phyloP scores from a whole-genome alignment of 768 basidiomycete genomes.

The Amanita subjunquillea region DNA sequence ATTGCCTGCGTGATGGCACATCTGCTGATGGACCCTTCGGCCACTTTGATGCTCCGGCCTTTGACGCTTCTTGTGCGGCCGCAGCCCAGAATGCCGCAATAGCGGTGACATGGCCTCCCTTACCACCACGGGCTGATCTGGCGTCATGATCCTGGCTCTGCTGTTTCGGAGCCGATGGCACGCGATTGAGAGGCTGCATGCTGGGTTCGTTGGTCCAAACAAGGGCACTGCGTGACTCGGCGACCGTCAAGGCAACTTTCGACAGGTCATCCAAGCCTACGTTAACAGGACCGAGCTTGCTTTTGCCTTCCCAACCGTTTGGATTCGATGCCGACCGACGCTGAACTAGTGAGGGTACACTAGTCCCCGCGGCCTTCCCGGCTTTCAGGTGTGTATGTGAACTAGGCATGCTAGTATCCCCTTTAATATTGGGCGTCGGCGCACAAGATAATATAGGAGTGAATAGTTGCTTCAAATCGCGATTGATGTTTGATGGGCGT shows the following conservation, averaged over 20 bases:
- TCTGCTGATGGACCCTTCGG: neutral
- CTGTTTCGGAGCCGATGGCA: slow-evolving; percentile 16
- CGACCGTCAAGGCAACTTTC: slow-evolving; percentile 12
- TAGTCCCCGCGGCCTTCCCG: neutral
- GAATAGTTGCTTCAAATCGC: neutral
- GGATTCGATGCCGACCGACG: neutral
- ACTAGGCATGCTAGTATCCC: neutral
- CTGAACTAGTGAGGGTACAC: neutral
- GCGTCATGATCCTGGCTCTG: slow-evolving; percentile 43
- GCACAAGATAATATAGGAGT: neutral
- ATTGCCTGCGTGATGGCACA: neutral
- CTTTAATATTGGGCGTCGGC: neutral
- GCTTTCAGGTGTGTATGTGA: neutral
- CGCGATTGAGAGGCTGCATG: slow-evolving; percentile 16
- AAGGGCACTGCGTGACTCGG: slow-evolving; percentile 7
- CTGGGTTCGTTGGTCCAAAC: slow-evolving; percentile 10
- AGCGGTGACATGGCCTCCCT: slow-evolving; percentile 63
- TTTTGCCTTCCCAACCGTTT: neutral
- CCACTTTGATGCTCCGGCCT: neutral
- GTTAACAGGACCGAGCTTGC: neutral
- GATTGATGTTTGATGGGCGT: slow-evolving; percentile 5
- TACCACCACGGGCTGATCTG: slow-evolving; percentile 68
- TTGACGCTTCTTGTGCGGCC: slow-evolving; percentile 17
- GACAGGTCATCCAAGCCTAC: slow-evolving; percentile 9
- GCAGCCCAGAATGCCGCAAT: slow-evolving; percentile 70